These are phyloP conservation scores for Albatrellus sp. DNA, from an alignment of 1,284 basidiomycete species.

Conservation along the genomic window DNA sequence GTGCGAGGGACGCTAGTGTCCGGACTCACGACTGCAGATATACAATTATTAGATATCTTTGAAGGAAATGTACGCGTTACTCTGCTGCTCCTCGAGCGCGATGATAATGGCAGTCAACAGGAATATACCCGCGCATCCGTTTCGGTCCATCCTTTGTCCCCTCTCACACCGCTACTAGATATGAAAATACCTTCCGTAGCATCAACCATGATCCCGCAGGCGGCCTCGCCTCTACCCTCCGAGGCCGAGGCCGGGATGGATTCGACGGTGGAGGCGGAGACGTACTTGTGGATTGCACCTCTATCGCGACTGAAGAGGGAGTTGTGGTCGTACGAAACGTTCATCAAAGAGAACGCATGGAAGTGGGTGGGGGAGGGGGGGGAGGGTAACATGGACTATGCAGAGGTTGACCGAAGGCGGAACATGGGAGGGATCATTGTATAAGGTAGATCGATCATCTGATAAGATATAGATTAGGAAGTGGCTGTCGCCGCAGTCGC, in stretches of 20 bases:
- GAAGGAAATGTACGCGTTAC: slow-evolving; percentile 61
- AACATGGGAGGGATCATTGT: slow-evolving; percentile 4
- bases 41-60: slow-evolving; percentile 57
- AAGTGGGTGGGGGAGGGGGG: slow-evolving; percentile 49
- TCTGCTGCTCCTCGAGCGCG: not conserved
- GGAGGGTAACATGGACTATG: slow-evolving; percentile 25
- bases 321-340: slow-evolving; percentile 70
- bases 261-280: slow-evolving; percentile 35
- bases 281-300: slow-evolving; percentile 58
- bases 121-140: slow-evolving; percentile 57
- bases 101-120: slow-evolving; percentile 23
- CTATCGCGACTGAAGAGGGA: slow-evolving; percentile 35
- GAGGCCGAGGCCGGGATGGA: slow-evolving; percentile 22
- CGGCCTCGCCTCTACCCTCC: slow-evolving; percentile 22
- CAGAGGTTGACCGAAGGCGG: slow-evolving; percentile 29
- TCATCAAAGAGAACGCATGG: slow-evolving; percentile 55
- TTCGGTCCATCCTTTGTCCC: slow-evolving; percentile 38
- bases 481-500: no score
- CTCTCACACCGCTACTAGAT: slow-evolving; percentile 22
- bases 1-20: slow-evolving; percentile 63
- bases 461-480: not conserved
- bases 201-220: slow-evolving; percentile 24
- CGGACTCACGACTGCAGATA: slow-evolving; percentile 49
- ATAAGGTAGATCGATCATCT: not conserved
- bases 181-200: slow-evolving; percentile 13